Evolutionary conservation across 2,329 filamentous ascomycete species (phyloP), one percentile per base, ranked within the genome.

Genomic region (Botryotinia globosa): DNA sequence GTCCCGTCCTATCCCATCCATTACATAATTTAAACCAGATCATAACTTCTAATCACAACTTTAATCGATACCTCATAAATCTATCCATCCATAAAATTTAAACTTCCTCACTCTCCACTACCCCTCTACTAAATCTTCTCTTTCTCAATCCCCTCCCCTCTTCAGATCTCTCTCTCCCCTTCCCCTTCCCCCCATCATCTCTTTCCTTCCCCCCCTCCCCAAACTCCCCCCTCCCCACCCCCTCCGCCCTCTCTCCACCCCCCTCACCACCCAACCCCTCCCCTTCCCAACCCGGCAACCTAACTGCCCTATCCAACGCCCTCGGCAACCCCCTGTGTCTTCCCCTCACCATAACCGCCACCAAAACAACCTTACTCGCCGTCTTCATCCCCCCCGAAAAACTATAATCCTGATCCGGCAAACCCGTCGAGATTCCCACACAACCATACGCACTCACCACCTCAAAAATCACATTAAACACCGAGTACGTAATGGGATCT

Each of bases 401-500:
- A 69, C 86, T 88, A 77, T 85, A 88, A 65, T 85, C 84, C 72
- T 85, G 81, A 16, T 83, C 82, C 0, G 88, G 87, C 34, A 88
- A 81, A 0, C 89, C 89, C 1, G 87, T 84, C 39, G 85, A 87
- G 25, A 91, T 83, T 6, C 89, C 89, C n/a, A 91, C 88, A 69
- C 86, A 88, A 10, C 87, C 88, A 77, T 90, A 91, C 3, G 83
- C 87, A 1, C 84, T 86, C 2, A 87, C 84, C 14, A 88, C 85
- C 78, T 89, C 87, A 74, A 89, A 89, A 2, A 87, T 78, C 72
- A 90, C 84, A 75, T 88, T 90, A 79, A 90, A 90, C 8, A 89
- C 85, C 32, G 85, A 86, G 78, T 85, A 90, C 58, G 79, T 85
- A 1, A 75, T 81, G 0, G 88, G 87, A 70, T 88, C 84, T 8